Evolutionary conservation across 2,329 filamentous ascomycete genomes (phyloP).

Genomic region (Tetracladium maxilliforme): DNA sequence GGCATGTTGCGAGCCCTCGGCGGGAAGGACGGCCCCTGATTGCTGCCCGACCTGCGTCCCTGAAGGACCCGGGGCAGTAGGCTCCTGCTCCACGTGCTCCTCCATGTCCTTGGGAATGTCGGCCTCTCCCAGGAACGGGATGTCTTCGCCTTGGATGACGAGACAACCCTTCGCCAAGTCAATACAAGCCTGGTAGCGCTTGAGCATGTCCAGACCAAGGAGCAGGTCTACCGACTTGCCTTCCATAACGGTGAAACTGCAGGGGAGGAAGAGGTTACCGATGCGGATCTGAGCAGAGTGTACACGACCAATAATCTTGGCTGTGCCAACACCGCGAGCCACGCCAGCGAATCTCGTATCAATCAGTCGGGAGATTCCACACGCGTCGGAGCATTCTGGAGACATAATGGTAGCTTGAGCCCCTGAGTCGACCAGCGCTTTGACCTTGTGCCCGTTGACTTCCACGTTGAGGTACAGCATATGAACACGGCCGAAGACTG

Average conservation of each 20-base stretch:
- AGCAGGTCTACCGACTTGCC: slow-evolving; percentile 91
- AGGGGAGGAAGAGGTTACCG: slow-evolving; percentile 72
- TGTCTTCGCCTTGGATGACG: slow-evolving; percentile 75
- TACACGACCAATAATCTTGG: slow-evolving; percentile 85
- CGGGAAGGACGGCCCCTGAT: slow-evolving; percentile 57
- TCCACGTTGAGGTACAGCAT: slow-evolving; percentile 95
- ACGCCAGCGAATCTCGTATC: slow-evolving; percentile 87
- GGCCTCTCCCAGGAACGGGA: slow-evolving; percentile 80
- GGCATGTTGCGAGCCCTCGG: slow-evolving; percentile 13
- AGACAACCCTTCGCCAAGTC: slow-evolving; percentile 76
- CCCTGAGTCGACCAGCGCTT: slow-evolving; percentile 93
- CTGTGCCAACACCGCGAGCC: slow-evolving; percentile 86
- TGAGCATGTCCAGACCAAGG: slow-evolving; percentile 91
- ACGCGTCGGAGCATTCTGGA: slow-evolving; percentile 75
- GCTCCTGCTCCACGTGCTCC: slow-evolving; percentile 61
- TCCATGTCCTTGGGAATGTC: slow-evolving; percentile 83
- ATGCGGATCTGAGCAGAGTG: slow-evolving; percentile 94
- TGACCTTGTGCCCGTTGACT: slow-evolving; percentile 84
- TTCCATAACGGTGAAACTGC: slow-evolving; percentile 98
- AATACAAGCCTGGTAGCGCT: slow-evolving; percentile 85
- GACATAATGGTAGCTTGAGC: slow-evolving; percentile 99
- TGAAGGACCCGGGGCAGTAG: slow-evolving; percentile 69
- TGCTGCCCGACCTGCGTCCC: slow-evolving; percentile 80
- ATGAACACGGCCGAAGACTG: slow-evolving; percentile 86
- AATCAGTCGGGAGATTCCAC: slow-evolving; percentile 91